phyloP scores from a whole-genome alignment of 202 grass and related monocot species.

The Schoenoplectus tabernaemontani region DNA sequence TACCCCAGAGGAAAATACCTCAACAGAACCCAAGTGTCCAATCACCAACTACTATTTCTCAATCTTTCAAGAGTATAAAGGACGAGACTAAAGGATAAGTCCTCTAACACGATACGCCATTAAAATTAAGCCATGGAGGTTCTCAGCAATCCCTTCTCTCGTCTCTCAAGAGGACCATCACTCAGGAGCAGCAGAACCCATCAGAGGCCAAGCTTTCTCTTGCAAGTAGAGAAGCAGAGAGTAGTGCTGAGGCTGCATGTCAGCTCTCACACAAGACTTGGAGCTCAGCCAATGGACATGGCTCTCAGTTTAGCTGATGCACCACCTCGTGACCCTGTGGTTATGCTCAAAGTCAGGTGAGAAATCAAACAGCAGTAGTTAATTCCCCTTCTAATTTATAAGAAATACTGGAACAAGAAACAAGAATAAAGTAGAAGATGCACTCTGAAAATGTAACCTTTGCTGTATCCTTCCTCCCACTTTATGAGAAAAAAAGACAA shows the following conservation, averaged over 20 bases:
- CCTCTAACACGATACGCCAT: not conserved
- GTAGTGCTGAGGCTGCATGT: not conserved
- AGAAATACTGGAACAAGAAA: too few relatives aligned
- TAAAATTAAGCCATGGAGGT: not conserved
- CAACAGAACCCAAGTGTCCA: not conserved
- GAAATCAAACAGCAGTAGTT: not conserved
- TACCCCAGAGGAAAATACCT: too few relatives aligned
- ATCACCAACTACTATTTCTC: not conserved
- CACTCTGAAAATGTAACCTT: too few relatives aligned
- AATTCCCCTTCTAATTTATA: not conserved
- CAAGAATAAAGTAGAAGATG: too few relatives aligned
- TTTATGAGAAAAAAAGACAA: not conserved
- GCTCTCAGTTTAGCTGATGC: not conserved
- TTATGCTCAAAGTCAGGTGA: conserved; percentile 5
- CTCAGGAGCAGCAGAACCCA: not conserved
- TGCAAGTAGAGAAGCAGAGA: not conserved
- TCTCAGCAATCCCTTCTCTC: not conserved
- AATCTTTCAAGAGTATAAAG: not conserved
- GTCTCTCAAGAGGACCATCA: not conserved
- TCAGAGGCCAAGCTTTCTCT: not conserved
- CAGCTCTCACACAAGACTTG: not conserved
- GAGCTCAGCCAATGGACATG: conserved; percentile 2
- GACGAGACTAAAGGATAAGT: not conserved
- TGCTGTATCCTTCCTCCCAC: not conserved
- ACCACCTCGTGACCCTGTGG: not conserved